These are phyloP conservation scores for Hypericum androsaemum DNA, from an alignment of 345 rosid genomes.

Conservation along the genomic window DNA sequence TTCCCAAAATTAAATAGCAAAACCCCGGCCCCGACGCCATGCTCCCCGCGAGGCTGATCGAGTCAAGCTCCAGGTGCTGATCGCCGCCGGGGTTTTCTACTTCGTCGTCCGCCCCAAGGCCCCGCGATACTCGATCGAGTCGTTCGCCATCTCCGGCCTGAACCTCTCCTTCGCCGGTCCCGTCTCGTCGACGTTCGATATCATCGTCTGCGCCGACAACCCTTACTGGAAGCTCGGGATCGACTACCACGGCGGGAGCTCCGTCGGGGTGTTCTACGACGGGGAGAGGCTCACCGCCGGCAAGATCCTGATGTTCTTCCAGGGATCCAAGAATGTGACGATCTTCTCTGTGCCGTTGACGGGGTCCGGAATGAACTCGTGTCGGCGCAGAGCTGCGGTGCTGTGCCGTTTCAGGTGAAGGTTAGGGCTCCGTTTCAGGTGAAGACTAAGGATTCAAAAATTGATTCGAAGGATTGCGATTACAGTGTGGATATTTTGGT, in stretches of 20 bases:
- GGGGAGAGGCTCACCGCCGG: constrained; percentile 41
- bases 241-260: too few relatives aligned
- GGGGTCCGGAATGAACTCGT: constrained; percentile 38
- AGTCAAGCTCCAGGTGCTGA: constrained; percentile 37
- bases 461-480: constrained; percentile 41
- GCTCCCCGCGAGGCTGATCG: constrained; percentile 29
- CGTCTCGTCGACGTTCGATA: constrained; percentile 43
- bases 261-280: constrained; percentile 30
- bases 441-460: constrained; percentile 42
- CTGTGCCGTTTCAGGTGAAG: constrained; percentile 44
- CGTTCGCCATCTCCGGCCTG: too few relatives aligned
- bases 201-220: constrained; percentile 47
- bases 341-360: constrained; percentile 31
- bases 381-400: constrained; percentile 17
- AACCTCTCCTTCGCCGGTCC: constrained; percentile 36
- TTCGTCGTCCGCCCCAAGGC: constrained; percentile 57
- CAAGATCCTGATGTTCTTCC: constrained; percentile 38
- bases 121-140: constrained; percentile 44
- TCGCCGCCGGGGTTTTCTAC: too few relatives aligned
- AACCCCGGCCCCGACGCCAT: constrained; percentile 22
- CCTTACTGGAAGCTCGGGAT: constrained; percentile 61
- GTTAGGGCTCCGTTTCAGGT: constrained; percentile 55
- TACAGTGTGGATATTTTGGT: constrained; percentile 47
- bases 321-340: constrained; percentile 55
- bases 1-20: too few relatives aligned